Conservation (phyloP, 345 rosid genomes). For the Syzygium aqueum region DNA sequence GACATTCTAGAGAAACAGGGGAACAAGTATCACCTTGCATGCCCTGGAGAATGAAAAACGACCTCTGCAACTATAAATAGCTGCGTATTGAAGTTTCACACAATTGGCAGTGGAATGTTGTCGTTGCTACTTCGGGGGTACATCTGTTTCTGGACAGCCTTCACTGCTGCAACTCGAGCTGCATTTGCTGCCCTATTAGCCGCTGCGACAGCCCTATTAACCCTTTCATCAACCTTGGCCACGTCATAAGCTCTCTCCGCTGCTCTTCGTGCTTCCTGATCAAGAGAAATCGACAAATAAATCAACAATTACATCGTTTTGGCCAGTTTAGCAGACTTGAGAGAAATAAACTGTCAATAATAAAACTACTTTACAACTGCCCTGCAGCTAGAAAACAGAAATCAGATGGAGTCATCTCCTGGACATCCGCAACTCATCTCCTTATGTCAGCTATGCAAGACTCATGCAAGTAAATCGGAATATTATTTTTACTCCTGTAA, state of each 20-base stretch:
- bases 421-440: background rate
- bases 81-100: constrained; percentile 14
- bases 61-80: background rate
- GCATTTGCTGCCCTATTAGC: constrained; percentile 92
- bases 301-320: background rate
- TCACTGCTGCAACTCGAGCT: constrained; percentile 78
- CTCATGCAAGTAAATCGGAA: background rate
- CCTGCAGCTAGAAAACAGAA: background rate
- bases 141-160: constrained; percentile 79
- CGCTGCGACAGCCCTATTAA: constrained; percentile 72
- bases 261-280: constrained; percentile 79
- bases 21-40: background rate
- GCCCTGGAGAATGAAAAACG: background rate
- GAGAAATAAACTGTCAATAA: background rate
- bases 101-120: constrained; percentile 38
- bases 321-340: background rate
- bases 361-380: background rate
- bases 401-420: background rate
- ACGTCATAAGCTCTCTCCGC: constrained; percentile 82
- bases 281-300: background rate
- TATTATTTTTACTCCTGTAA: background rate
- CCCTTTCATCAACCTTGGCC: constrained; percentile 87
- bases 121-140: constrained; percentile 34
- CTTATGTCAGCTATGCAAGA: background rate
- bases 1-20: background rate